Evolutionary conservation across 352 stramenopile genomes (phyloP).

Genomic region (Phytophthora citrophthora): DNA sequence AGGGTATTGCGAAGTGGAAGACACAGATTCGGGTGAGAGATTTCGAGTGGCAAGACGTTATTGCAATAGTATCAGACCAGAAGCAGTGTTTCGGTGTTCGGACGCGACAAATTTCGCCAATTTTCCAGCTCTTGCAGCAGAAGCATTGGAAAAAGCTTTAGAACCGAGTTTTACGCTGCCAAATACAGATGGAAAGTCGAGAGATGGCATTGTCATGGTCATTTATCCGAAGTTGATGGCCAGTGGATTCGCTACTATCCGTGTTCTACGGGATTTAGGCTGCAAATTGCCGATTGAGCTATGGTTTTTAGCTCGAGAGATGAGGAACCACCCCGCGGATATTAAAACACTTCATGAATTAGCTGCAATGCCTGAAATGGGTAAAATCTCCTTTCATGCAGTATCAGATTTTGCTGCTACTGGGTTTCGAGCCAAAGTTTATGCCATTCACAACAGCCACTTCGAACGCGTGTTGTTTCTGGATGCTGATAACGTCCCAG

Average conservation of each 20-base stretch:
- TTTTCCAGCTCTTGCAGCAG: constrained; percentile 26
- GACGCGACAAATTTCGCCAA: constrained; percentile 45
- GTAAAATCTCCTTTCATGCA: constrained; percentile 24
- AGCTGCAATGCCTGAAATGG: constrained; percentile 20
- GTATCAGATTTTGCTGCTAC: constrained; percentile 35
- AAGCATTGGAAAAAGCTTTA: constrained; percentile 7
- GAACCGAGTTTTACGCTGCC: constrained; percentile 12
- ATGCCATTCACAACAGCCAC: constrained; percentile 50
- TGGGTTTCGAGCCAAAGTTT: constrained; percentile 53
- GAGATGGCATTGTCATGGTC: constrained; percentile 56
- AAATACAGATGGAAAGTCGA: constrained; percentile 10
- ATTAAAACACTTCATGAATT: constrained; percentile 35
- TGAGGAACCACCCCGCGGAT: constrained; percentile 20
- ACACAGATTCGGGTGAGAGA: constrained; percentile 26
- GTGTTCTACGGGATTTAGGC: constrained; percentile 34
- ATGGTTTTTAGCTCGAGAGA: constrained; percentile 47
- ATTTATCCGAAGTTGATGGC: constrained; percentile 53
- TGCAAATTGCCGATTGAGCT: constrained; percentile 56
- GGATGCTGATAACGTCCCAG: constrained; percentile 59
- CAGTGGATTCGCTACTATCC: constrained; percentile 43
- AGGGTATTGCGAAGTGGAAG: constrained; percentile 55
- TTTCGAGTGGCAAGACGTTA: constrained; percentile 33
- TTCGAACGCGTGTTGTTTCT: constrained; percentile 54
- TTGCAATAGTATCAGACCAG: constrained; percentile 35
- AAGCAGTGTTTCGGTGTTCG: constrained; percentile 45